phyloP scores from a whole-genome alignment of 73 alveolate genomes.

The Breviolum minutum region DNA sequence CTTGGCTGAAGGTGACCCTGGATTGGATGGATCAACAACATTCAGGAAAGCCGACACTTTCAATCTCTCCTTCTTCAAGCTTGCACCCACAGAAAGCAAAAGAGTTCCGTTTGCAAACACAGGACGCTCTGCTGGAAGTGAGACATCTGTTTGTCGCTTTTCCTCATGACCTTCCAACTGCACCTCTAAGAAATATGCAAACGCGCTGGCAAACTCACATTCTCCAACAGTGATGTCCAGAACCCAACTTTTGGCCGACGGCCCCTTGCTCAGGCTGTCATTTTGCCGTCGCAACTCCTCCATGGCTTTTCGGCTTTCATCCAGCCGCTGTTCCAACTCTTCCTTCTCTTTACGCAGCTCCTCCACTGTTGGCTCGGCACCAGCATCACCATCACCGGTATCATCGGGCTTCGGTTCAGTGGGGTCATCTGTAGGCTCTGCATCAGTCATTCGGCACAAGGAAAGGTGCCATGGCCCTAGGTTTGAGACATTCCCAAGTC shows the following conservation, averaged over 20 bases:
- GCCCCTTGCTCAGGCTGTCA: conserved; percentile 22
- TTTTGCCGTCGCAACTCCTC: conserved; percentile 54
- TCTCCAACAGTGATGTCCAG: conserved; percentile 79
- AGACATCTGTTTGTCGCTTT: conserved; percentile 48
- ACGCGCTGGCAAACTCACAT: conserved; percentile 84
- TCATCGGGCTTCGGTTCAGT: not conserved
- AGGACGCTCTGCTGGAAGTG: conserved; percentile 76
- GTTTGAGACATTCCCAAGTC: not conserved
- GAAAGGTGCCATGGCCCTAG: not conserved
- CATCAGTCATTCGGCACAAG: conserved; percentile 8
- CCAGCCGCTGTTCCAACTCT: conserved; percentile 56
- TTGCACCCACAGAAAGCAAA: conserved; percentile 17
- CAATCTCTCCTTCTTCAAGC: conserved; percentile 32
- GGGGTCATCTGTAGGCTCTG: not conserved
- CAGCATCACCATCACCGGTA: not conserved
- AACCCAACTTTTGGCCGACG: conserved; percentile 14
- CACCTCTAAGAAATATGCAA: conserved; percentile 74
- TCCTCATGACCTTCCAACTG: conserved; percentile 81
- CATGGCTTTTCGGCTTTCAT: conserved; percentile 75
- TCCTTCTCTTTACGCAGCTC: conserved; percentile 17
- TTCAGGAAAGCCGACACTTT: conserved; percentile 67
- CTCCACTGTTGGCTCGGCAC: not conserved
- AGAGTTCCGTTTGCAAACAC: conserved; percentile 60
- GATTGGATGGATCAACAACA: conserved; percentile 52
- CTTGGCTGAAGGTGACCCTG: conserved; percentile 56